Conservation (phyloP, 164 flowering plant species). For the Magnolia sinica region DNA sequence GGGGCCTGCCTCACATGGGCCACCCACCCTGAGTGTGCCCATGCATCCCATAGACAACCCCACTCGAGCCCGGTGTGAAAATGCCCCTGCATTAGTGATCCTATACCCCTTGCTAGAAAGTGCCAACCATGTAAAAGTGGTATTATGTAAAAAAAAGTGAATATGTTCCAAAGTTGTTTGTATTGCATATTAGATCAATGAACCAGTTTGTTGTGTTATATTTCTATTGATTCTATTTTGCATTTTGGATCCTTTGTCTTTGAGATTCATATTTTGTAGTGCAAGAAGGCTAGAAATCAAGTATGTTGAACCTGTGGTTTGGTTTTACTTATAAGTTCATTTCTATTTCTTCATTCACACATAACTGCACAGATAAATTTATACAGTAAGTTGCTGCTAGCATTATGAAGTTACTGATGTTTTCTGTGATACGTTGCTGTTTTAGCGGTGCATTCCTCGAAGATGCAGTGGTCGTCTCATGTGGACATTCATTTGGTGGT, state of each 20-base stretch:
- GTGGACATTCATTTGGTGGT: conserved; percentile 99
- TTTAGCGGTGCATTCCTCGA: conserved; percentile 88
- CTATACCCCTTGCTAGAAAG: no score
- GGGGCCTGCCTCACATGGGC: no score
- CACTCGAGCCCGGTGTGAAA: no score
- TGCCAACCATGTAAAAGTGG: background rate
- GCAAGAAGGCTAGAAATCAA: no score
- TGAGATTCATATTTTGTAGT: background rate
- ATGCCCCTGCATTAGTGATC: no score
- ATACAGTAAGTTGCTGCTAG: background rate
- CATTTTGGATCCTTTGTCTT: background rate
- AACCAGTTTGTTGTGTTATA: background rate
- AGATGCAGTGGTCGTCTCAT: conserved; percentile 87
- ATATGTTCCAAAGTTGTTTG: background rate
- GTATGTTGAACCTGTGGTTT: background rate
- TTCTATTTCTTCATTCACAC: background rate
- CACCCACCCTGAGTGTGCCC: no score
- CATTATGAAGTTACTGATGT: background rate
- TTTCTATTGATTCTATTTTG: background rate
- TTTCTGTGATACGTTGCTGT: conserved; percentile 13
- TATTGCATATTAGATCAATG: background rate
- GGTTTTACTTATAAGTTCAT: background rate
- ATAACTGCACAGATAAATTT: background rate
- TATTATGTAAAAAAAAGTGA: background rate
- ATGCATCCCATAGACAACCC: no score